Evolutionary conservation across 768 basidiomycete genomes (phyloP), one percentile per base, ranked within the genome.

Genomic region (Scleroderma bovista): DNA sequence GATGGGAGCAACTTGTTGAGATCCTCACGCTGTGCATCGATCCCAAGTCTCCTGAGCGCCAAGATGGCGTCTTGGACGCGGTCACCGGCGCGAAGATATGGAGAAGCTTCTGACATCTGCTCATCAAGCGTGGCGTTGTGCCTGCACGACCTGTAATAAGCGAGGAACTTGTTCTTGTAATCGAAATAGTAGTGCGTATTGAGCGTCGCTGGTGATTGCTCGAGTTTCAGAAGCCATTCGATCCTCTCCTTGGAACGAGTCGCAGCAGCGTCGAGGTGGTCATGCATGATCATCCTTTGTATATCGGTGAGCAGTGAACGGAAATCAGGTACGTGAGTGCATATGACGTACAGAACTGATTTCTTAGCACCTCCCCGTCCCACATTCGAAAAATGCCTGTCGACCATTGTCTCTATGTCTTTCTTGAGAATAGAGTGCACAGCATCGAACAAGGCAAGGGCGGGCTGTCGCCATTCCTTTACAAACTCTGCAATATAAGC

Each of bases 341-440:
- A 8, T 7, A 23, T 6, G 3, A 61, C 76, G 50, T 49, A 79
- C 77, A 54, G 50, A 11, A 86, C 71, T 0, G 72, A 72, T 23
- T 76, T 75, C 46, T 74, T 73, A 1, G 83, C 67, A 6, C 68
- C 65, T 0, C 83, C 83, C 47, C 80, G 75, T 0, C 77, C 75
- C 58, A 80, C 79, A 0, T 69, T 50, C 1, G 53, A 60, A 51
- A 88, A 88, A 52, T 85, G 79, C 1, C 53, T 33, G 0, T 62
- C 54, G 10, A 84, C 73, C 2, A 85, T 63, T 2, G 51, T 53
- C 20, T 72, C 65, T 2, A 82, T 59, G 33, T 79, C 67, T 0
- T 63, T 56, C 3, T 62, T 58, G 7, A 84, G 56, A 6, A 71
- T 69, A 0, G 29, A 29, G 47, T 75, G 63, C 0, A 79, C 68